Conservation (phyloP, 2,329 filamentous ascomycete genomes). For the Venturia asperata region DNA sequence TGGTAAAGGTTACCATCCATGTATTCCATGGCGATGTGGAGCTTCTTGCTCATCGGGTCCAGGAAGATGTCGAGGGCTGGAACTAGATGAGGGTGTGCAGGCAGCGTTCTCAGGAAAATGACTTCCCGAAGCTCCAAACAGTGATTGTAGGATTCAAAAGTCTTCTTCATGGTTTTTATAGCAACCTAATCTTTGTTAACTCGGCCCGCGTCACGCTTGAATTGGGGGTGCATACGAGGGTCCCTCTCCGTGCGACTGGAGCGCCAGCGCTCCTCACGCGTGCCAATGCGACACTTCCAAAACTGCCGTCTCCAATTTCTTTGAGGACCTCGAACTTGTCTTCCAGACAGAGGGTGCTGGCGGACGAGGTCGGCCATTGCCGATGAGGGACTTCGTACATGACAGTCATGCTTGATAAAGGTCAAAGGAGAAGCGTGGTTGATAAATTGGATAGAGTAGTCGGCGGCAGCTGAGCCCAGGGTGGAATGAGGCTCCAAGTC, state of each 20-base stretch:
- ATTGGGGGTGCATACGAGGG: conserved; percentile 57
- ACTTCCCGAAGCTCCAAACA: conserved; percentile 94
- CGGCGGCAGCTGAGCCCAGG: background rate
- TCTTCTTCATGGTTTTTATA: conserved; percentile 99
- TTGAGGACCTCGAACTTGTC: conserved; percentile 96
- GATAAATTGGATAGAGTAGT: background rate
- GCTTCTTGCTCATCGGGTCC: conserved; percentile 89
- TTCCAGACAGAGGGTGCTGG: conserved; percentile 57
- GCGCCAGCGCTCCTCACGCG: conserved; percentile 86
- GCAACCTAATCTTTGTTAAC: conserved; percentile 60
- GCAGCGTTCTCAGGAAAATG: conserved; percentile 87
- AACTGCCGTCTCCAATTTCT: conserved; percentile 97
- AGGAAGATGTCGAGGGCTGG: conserved; percentile 97
- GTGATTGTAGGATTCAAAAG: conserved; percentile 82
- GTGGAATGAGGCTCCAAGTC: background rate
- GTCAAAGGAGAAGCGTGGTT: background rate
- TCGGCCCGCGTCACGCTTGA: conserved; percentile 4
- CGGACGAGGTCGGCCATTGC: conserved; percentile 50
- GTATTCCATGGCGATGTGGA: conserved; percentile 98
- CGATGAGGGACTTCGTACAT: conserved; percentile 66
- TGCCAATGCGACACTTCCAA: conserved; percentile 89
- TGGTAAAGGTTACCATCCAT: conserved; percentile 99
- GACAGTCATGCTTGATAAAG: conserved; percentile 61
- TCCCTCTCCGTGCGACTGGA: conserved; percentile 79
- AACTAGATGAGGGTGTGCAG: conserved; percentile 84